Percentiles rank a stretch among this genome's conserved stretches.
Conservation (phyloP, 2,329 filamentous ascomycete species). For the Aspergillus aculeatinus region DNA sequence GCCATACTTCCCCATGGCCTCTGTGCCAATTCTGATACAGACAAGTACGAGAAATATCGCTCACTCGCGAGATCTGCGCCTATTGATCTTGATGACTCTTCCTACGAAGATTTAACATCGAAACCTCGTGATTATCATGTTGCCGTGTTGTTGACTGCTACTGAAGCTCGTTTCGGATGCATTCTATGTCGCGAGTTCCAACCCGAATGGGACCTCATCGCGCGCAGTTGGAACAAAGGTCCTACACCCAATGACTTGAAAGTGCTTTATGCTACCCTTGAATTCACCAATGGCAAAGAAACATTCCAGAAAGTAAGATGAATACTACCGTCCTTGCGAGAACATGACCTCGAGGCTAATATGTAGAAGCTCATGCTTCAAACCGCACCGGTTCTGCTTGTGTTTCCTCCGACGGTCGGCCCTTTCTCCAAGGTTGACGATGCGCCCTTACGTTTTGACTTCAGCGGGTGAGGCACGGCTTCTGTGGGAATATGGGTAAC, state of each 20-base stretch:
- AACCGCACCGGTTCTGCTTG: conserved; percentile 85
- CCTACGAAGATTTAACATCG: conserved; percentile 73
- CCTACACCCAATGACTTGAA: conserved; percentile 59
- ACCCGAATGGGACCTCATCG: conserved; percentile 86
- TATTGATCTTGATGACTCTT: conserved; percentile 73
- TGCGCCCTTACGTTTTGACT: conserved; percentile 79
- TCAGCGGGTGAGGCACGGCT: conserved; percentile 66
- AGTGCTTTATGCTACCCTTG: conserved; percentile 77
- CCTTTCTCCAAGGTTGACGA: conserved; percentile 69
- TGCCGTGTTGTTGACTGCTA: conserved; percentile 80
- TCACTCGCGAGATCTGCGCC: conserved; percentile 66
- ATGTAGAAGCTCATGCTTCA: conserved; percentile 74
- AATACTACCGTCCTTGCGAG: background rate
- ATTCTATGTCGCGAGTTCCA: conserved; percentile 86
- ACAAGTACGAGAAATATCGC: conserved; percentile 71
- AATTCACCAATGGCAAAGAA: conserved; percentile 80
- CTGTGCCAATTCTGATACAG: conserved; percentile 56
- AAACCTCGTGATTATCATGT: conserved; percentile 80
- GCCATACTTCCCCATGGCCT: conserved; percentile 30
- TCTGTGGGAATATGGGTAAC: background rate
- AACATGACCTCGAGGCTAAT: conserved; percentile 14
- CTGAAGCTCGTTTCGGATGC: conserved; percentile 81
- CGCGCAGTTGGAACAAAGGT: conserved; percentile 81
- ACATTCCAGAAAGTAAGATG: conserved; percentile 78
- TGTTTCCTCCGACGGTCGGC: conserved; percentile 83